Conservation (phyloP, 805 yeast genomes). For the Saccharomycopsis malanga region DNA sequence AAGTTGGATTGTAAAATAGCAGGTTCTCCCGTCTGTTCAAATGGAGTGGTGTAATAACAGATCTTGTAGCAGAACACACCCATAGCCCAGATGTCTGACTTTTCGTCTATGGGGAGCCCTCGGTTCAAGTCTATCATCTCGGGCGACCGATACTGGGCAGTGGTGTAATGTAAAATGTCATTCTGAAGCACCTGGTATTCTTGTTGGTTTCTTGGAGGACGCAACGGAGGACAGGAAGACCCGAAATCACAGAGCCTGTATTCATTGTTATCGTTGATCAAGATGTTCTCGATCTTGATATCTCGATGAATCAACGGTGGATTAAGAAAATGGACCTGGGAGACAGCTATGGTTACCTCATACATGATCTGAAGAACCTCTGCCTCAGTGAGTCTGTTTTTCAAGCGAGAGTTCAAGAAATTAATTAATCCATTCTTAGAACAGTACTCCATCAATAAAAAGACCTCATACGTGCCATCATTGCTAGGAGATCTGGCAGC, state of each 20-base stretch:
- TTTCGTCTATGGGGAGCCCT: slow-evolving; percentile 81
- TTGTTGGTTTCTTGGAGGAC: slow-evolving; percentile 68
- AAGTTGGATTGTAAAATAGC: slow-evolving; percentile 82
- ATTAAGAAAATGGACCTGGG: slow-evolving; percentile 64
- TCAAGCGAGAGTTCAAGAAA: slow-evolving; percentile 68
- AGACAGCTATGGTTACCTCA: slow-evolving; percentile 65
- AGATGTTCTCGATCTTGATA: slow-evolving; percentile 88
- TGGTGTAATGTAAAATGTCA: slow-evolving; percentile 83
- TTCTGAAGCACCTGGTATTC: slow-evolving; percentile 73
- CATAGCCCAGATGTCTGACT: slow-evolving; percentile 93
- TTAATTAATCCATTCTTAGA: slow-evolving; percentile 69
- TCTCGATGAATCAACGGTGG: slow-evolving; percentile 79
- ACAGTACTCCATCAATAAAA: slow-evolving; percentile 75
- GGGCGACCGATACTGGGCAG: slow-evolving; percentile 93
- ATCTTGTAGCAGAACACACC: slow-evolving; percentile 88
- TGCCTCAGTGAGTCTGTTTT: slow-evolving; percentile 55
- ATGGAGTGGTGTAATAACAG: slow-evolving; percentile 91
- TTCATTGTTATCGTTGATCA: slow-evolving; percentile 59
- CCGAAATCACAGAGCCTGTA: slow-evolving; percentile 94
- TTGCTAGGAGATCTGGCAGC: slow-evolving; percentile 62
- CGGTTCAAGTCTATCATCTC: slow-evolving; percentile 90
- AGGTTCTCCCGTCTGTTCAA: slow-evolving; percentile 75
- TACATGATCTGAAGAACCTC: slow-evolving; percentile 65
- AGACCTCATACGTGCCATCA: slow-evolving; percentile 63
- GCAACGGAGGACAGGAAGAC: slow-evolving; percentile 62